Percentiles rank a stretch among this genome's conserved stretches.
These are phyloP conservation scores for Pseudogymnoascus sp. DNA, from an alignment of 2,329 filamentous ascomycete species.

Conservation along the genomic window DNA sequence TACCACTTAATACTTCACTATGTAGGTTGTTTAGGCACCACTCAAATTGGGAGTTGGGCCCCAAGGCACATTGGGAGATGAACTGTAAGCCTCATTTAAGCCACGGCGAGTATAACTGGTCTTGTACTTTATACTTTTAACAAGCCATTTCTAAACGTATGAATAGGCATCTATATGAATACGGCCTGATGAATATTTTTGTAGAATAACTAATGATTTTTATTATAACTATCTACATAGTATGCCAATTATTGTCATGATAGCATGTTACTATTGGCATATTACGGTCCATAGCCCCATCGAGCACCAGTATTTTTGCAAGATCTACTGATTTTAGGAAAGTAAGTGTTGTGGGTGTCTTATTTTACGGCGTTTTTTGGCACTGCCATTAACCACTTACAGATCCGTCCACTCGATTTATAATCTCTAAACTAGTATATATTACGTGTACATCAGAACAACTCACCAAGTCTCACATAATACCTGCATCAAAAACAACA, in stretches of 20 bases:
- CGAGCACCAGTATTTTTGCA: neutral
- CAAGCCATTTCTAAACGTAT: no score
- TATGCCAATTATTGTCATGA: neutral
- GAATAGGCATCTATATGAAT: no score
- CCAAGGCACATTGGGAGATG: neutral
- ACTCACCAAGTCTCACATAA: neutral
- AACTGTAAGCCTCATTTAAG: neutral
- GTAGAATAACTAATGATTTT: neutral
- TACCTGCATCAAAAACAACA: neutral
- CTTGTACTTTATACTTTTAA: neutral
- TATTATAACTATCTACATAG: neutral
- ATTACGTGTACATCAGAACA: neutral
- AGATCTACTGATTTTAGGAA: neutral
- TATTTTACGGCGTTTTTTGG: neutral
- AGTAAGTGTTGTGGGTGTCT: neutral
- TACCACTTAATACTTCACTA: neutral
- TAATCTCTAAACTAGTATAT: neutral
- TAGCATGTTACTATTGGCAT: neutral
- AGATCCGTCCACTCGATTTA: neutral
- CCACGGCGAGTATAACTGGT: neutral
- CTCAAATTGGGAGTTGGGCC: neutral
- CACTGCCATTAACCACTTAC: neutral
- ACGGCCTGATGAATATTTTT: neutral
- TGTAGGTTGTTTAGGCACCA: neutral
- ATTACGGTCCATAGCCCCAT: neutral